Evolutionary conservation across 1,284 basidiomycete genomes (phyloP).

Genomic region (Austroboletus niveus): DNA sequence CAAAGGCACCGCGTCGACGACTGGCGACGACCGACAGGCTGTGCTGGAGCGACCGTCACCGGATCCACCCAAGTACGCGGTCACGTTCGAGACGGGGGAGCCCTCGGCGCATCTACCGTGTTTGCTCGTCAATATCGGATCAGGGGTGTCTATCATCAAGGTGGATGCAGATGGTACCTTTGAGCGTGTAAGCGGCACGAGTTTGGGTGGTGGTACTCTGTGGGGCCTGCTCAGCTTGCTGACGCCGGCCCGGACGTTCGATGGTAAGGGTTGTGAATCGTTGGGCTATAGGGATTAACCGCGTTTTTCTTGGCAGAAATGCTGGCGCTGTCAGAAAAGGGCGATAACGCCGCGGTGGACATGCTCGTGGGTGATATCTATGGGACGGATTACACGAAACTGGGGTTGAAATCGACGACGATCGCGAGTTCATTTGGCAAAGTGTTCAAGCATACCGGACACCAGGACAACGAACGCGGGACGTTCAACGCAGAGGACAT

Average conservation of each 20-base stretch:
- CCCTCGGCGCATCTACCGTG: slow-evolving; percentile 91
- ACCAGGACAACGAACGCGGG: slow-evolving; percentile 41
- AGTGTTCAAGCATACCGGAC: slow-evolving; percentile 87
- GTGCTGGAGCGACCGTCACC: slow-evolving; percentile 87
- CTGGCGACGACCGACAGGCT: slow-evolving; percentile 7
- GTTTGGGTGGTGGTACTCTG: slow-evolving; percentile 97
- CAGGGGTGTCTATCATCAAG: slow-evolving; percentile 96
- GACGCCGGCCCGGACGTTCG: slow-evolving; percentile 94
- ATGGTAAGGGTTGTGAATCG: slow-evolving; percentile 59
- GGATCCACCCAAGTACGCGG: slow-evolving; percentile 86
- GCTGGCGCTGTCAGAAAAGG: slow-evolving; percentile 89
- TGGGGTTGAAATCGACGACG: slow-evolving; percentile 95
- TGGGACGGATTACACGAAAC: slow-evolving; percentile 88
- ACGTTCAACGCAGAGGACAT: slow-evolving; percentile 91
- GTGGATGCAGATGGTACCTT: slow-evolving; percentile 94
- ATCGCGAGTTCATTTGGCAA: slow-evolving; percentile 99
- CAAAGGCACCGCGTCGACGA: slow-evolving; percentile 13
- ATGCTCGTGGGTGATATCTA: slow-evolving; percentile 99
- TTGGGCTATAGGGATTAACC: slow-evolving; percentile 4
- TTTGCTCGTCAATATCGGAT: slow-evolving; percentile 96
- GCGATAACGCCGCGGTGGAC: slow-evolving; percentile 93
- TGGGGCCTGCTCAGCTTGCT: slow-evolving; percentile 95
- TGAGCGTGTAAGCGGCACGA: slow-evolving; percentile 97
- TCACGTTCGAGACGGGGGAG: slow-evolving; percentile 76
- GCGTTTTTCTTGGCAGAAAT: slow-evolving; percentile 67